Evolutionary conservation across 2,329 filamentous ascomycete genomes (phyloP), one percentile per base, ranked within the genome.

Genomic region (Diaporthe caulivora): DNA sequence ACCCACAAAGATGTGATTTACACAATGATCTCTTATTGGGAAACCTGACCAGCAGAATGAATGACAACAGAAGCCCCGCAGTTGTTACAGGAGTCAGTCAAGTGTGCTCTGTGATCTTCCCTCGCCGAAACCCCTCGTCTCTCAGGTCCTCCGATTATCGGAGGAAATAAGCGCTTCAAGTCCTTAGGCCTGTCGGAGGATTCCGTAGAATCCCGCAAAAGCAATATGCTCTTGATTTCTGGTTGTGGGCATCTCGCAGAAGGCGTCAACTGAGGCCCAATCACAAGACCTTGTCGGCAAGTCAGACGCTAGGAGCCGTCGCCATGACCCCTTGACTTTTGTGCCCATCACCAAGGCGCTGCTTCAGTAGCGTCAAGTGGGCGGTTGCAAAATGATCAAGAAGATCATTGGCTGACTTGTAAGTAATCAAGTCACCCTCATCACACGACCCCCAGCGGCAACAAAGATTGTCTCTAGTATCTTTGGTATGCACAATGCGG

Each of bases 381-480:
- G 29, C 13, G 1, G 6, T 34, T 13, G 53, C 24, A 6, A 70
- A 47, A 37, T 74, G 73, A 10, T 42, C 9, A 11, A 40, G 34
- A 15, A 74, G 49, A 3, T 34, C 73, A 9, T 72, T 40, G 21
- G 51, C 1, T 7, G 42, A 72, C 34, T 9, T 8, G 5, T 44
- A 72, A 5, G 5, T 8, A 4, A n/a, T 57, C 15, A 24, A n/a
- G 15, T 13, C 24, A 8, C 26, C 21, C 18, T 15, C 34, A 9
- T 31, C 47, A 18, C 70, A 70, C 6, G 18, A 21, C 0, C 65
- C 73, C 70, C 73, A 72, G 2, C 17, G 21, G 21, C 70, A 74
- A 6, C 24, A n/a, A 7, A 65, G 11, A 4, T 40, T 37, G 3
- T 42, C 49, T 21, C 24, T n/a, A 18, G 57, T 57, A 42, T 70